Evolutionary conservation across 345 rosid genomes (phyloP), one percentile per base, ranked within the genome.

Genomic region (Corymbia maculata): DNA sequence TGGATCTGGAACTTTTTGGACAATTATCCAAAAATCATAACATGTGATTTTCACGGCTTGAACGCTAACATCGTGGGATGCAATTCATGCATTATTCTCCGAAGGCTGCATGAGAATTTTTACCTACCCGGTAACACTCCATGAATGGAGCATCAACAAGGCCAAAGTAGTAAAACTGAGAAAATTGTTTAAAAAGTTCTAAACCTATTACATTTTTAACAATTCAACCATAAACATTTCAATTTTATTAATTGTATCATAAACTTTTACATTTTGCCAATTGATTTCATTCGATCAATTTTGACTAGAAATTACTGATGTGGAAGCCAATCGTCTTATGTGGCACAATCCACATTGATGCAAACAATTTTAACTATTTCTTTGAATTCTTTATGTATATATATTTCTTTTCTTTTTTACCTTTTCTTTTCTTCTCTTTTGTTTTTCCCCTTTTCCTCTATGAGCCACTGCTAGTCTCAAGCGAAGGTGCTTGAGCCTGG

Each of bases 291-390:
- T 55, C 3, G 21, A 55, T 1, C 6, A 55, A 55, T 55, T 55
- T 55, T 55, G 61, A 2, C 2, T 55, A 1, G 28, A 55, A 22
- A 55, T 55, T 1, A 2, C 11, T 55, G 0, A 55, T 55, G 1
- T 22, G 61, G 0, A 55, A 1, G 13, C 1, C 5, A 2, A 55
- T 12, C 28, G 10, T 21, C 28, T 1, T 22, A 55, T 11, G 12
- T 55, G 6, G 61, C 61, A 55, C 21, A 21, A 5, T 2, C 61
- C 28, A 55, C 61, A 22, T 55, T 22, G 12, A 55, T 28, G 22
- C 22, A 2, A 5, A 22, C 28, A 55, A 53, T 2, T 50, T 22
- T 55, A 21, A 6, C 2, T 49, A 6, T 22, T 53, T 55, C 21
- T 55, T 21, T 55, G 28, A 55, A 55, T 22, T 36, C 42, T 36